phyloP scores from a whole-genome alignment of 495 filamentous ascomycete species.

The Neurospora sp. region DNA sequence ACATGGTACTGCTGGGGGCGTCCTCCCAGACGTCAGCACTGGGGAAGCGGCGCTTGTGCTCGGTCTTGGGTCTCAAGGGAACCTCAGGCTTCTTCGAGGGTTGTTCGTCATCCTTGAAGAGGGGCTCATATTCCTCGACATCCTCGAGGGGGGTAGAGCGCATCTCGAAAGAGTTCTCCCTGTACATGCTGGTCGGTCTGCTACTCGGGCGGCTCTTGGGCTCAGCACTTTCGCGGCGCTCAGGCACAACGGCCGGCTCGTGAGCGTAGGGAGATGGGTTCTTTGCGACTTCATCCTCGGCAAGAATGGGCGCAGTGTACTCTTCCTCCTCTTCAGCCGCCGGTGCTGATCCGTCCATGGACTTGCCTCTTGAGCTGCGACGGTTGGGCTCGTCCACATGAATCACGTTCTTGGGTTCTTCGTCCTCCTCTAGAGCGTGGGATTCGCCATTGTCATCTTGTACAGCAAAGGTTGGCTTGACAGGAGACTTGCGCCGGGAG shows the following conservation, averaged over 20 bases:
- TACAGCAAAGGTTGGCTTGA: constrained; percentile 12
- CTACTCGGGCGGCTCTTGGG: constrained; percentile 62
- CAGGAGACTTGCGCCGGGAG: constrained; percentile 22
- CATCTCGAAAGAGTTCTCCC: constrained; percentile 30
- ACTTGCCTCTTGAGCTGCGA: constrained; percentile 51
- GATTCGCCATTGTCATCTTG: constrained; percentile 11
- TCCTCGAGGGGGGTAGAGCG: constrained; percentile 71
- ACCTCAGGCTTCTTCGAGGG: constrained; percentile 40
- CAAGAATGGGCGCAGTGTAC: constrained; percentile 70
- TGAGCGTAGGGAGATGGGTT: constrained; percentile 44
- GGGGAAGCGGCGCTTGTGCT: constrained; percentile 72
- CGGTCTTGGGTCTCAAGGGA: constrained; percentile 35
- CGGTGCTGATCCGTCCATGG: constrained; percentile 33
- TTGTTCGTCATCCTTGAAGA: constrained; percentile 77
- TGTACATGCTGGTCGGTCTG: constrained; percentile 51
- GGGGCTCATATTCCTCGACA: constrained; percentile 87
- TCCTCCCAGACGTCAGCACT: constrained; percentile 97
- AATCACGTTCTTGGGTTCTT: constrained; percentile 36
- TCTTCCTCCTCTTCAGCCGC: constrained; percentile 33
- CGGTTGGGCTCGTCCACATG: constrained; percentile 66
- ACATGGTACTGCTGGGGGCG: constrained; percentile 75
- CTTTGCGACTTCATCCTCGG: constrained; percentile 83
- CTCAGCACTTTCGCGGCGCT: constrained; percentile 45
- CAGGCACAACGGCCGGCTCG: constrained; percentile 61
- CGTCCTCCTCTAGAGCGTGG: constrained; percentile 36